These are phyloP conservation scores for Stephania yunnanensis DNA, from an alignment of 164 flowering plant genomes.

Conservation along the genomic window DNA sequence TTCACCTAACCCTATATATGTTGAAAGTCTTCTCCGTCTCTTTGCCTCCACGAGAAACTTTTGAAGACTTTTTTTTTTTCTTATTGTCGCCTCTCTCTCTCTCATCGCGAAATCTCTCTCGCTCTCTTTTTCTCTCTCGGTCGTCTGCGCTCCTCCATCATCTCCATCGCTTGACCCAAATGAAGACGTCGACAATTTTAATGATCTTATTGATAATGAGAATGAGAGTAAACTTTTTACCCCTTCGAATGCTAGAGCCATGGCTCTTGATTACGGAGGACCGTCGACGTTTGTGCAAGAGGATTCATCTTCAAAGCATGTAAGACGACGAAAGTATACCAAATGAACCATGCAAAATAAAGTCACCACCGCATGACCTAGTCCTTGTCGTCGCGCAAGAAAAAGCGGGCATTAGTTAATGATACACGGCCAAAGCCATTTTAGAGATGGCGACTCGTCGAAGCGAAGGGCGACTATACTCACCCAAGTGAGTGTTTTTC, in stretches of 20 bases:
- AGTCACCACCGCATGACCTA: constrained; percentile 10
- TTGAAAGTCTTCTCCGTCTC: no score
- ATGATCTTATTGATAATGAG: constrained; percentile 8
- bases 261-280: constrained; percentile 2
- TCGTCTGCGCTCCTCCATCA: no score
- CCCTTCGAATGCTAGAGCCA: constrained; percentile 18
- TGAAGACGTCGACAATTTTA: no score
- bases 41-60: no score
- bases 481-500: constrained; percentile 29
- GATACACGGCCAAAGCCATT: constrained; percentile 46
- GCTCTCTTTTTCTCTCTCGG: no score
- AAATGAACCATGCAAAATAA: constrained; percentile 23
- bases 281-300: constrained; percentile 8
- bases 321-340: constrained; percentile 28
- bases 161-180: no score
- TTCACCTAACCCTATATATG: no score
- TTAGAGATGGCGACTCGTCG: constrained; percentile 56
- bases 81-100: no score
- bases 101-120: no score
- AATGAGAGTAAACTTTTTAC: constrained; percentile 9
- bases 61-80: no score
- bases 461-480: constrained; percentile 39
- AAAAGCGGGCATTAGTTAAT: constrained; percentile 41
- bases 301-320: constrained; percentile 28
- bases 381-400: constrained; percentile 28